A percentile compares a stretch with the other conserved stretches of the same genome.
These are phyloP conservation scores for Pyrrhoderma noxium DNA, from an alignment of 1,284 basidiomycete species.

Conservation along the genomic window DNA sequence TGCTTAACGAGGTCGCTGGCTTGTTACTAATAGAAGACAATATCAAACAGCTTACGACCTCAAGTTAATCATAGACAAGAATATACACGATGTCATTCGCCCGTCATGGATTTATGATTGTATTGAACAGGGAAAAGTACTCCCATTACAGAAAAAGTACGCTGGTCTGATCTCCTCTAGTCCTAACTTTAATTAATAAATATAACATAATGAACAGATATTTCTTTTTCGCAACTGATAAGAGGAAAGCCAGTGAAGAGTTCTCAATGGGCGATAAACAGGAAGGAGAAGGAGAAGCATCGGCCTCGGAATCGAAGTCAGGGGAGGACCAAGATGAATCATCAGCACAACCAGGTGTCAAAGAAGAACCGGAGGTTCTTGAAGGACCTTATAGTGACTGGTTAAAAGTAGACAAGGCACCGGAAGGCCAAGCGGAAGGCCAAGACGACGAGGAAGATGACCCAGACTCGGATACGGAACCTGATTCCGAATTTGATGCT, in stretches of 20 bases:
- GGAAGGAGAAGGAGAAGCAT: not conserved
- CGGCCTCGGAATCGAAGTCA: not conserved
- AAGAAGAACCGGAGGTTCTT: constrained; percentile 18
- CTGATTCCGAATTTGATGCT: constrained; percentile 55
- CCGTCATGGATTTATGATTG: constrained; percentile 80
- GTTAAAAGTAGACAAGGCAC: constrained; percentile 42
- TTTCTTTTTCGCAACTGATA: constrained; percentile 61
- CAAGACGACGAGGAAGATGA: constrained; percentile 20
- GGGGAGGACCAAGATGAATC: not conserved
- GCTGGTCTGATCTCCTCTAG: constrained; percentile 12
- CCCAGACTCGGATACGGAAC: constrained; percentile 56
- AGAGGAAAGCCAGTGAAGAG: constrained; percentile 24
- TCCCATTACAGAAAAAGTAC: constrained; percentile 66
- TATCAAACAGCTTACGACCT: constrained; percentile 52
- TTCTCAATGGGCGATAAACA: constrained; percentile 21
- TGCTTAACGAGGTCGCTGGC: not conserved
- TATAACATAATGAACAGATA: constrained; percentile 38
- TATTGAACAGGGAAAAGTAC: constrained; percentile 44
- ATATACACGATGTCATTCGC: constrained; percentile 60
- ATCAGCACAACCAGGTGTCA: constrained; percentile 22
- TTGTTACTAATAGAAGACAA: not conserved
- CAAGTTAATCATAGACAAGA: constrained; percentile 57
- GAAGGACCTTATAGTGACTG: constrained; percentile 45
- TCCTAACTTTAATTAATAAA: not conserved
- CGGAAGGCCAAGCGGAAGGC: constrained; percentile 4